Evolutionary conservation across 768 basidiomycete species (phyloP).

Genomic region (Sistotremastrum niveocremeum): DNA sequence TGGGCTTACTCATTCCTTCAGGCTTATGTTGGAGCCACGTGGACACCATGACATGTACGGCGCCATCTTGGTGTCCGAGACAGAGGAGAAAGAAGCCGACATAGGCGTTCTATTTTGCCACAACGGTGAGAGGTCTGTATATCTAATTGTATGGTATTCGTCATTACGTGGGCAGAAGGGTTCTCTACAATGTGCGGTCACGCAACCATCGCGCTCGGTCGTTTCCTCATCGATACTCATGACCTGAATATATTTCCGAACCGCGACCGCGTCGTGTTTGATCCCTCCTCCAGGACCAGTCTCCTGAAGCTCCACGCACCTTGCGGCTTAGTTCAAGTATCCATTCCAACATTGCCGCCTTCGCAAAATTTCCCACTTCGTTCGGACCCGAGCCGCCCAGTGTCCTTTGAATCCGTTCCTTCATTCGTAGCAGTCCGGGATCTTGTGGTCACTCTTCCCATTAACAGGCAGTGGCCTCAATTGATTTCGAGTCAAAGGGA

Average conservation of each 20-base stretch:
- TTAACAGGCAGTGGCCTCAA: constrained; percentile 14
- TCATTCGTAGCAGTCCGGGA: constrained; percentile 19
- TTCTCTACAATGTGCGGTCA: constrained; percentile 32
- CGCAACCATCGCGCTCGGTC: constrained; percentile 27
- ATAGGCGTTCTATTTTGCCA: constrained; percentile 30
- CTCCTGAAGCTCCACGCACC: constrained; percentile 21
- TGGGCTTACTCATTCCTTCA: constrained; percentile 1
- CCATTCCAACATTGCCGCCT: constrained; percentile 13
- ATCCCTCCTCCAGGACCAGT: not conserved
- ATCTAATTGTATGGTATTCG: not conserved
- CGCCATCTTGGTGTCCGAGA: constrained; percentile 23
- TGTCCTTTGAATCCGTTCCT: constrained; percentile 23
- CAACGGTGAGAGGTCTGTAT: constrained; percentile 17
- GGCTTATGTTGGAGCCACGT: constrained; percentile 26
- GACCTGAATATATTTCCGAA: constrained; percentile 19
- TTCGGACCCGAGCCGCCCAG: constrained; percentile 18
- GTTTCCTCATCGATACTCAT: constrained; percentile 26
- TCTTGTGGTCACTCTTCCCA: constrained; percentile 18
- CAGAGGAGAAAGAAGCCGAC: constrained; percentile 24
- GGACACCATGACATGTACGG: constrained; percentile 30
- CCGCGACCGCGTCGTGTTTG: constrained; percentile 10
- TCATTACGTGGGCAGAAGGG: constrained; percentile 18
- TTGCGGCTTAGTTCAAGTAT: constrained; percentile 23
- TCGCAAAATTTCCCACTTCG: constrained; percentile 4
- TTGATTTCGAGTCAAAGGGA: constrained; percentile 7